phyloP scores from a whole-genome alignment of 306 rosid genomes.

The Castanospermum australe region DNA sequence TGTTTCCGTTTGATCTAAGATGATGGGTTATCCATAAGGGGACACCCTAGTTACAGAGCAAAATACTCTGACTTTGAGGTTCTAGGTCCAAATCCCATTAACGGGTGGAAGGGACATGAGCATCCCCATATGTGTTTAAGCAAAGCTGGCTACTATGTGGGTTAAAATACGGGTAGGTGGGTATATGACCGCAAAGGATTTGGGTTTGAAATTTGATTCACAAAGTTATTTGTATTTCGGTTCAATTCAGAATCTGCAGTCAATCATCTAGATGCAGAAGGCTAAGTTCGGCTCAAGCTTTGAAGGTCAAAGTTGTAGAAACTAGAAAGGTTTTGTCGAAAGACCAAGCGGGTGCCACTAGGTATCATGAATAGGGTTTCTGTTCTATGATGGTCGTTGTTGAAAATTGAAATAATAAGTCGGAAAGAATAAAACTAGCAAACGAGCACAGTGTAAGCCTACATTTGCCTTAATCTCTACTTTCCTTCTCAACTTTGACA shows the following conservation, averaged over 20 bases:
- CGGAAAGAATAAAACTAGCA: background rate
- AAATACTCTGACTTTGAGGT: background rate
- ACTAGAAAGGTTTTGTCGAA: background rate
- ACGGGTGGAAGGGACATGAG: background rate
- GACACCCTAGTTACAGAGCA: background rate
- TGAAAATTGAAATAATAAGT: background rate
- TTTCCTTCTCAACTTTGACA: background rate
- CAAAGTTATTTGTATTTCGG: background rate
- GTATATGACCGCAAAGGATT: background rate
- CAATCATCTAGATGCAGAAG: background rate
- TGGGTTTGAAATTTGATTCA: background rate
- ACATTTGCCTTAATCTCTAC: background rate
- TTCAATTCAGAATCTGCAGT: background rate
- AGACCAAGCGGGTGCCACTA: background rate
- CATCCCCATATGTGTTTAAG: too few species aligned
- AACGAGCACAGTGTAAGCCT: background rate
- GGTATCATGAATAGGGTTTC: background rate
- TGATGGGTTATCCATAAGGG: background rate
- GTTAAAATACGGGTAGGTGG: too few species aligned
- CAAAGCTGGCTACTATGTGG: background rate
- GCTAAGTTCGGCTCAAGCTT: background rate
- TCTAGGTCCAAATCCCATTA: background rate
- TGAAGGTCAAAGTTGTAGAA: background rate
- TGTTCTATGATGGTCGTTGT: background rate
- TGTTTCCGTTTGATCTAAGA: background rate